phyloP scores from a whole-genome alignment of 2,329 filamentous ascomycete genomes.

The Xylariales sp. region DNA sequence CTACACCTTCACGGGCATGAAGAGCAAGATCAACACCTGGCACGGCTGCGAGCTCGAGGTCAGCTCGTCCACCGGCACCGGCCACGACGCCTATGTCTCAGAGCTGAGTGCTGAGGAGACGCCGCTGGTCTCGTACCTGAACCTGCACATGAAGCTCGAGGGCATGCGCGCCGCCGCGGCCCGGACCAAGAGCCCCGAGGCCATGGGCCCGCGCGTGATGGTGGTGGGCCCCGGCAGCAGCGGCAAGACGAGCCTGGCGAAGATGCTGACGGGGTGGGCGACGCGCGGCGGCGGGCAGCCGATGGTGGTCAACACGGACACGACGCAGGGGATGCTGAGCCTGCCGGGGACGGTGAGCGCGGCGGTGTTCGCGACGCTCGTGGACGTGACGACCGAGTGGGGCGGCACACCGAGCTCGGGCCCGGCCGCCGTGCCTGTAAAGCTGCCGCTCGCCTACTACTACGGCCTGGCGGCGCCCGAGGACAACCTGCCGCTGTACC shows the following conservation, averaged over 20 bases:
- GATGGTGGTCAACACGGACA: slow-evolving; percentile 79
- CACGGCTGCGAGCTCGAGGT: slow-evolving; percentile 85
- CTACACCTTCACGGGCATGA: slow-evolving; percentile 77
- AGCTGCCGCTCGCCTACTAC: slow-evolving; percentile 86
- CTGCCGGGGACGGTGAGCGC: slow-evolving; percentile 81
- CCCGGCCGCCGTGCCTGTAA: slow-evolving; percentile 82
- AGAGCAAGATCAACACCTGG: slow-evolving; percentile 89
- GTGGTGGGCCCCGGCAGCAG: slow-evolving; percentile 73
- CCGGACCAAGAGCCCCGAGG: slow-evolving; percentile 18
- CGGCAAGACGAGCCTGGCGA: slow-evolving; percentile 80
- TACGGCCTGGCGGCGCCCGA: slow-evolving; percentile 72
- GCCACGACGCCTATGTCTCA: slow-evolving; percentile 49
- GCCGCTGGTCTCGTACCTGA: slow-evolving; percentile 74
- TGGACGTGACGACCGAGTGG: slow-evolving; percentile 80
- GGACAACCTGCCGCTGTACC: slow-evolving; percentile 69
- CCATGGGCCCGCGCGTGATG: slow-evolving; percentile 73
- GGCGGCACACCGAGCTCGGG: slow-evolving; percentile 88
- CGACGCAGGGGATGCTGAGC: slow-evolving; percentile 72
- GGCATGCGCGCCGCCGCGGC: slow-evolving; percentile 61
- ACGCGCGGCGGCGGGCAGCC: slow-evolving; percentile 70
- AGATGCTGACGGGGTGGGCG: slow-evolving; percentile 75
- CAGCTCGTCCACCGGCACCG: slow-evolving; percentile 45
- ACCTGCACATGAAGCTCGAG: slow-evolving; percentile 84
- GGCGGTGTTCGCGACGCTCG: slow-evolving; percentile 78
- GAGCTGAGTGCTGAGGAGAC: slow-evolving; percentile 73